Evolutionary conservation across 192 early-diverging fungal species (phyloP), one percentile per base, ranked within the genome.

Genomic region (Gaertneriomyces semiglobifer): DNA sequence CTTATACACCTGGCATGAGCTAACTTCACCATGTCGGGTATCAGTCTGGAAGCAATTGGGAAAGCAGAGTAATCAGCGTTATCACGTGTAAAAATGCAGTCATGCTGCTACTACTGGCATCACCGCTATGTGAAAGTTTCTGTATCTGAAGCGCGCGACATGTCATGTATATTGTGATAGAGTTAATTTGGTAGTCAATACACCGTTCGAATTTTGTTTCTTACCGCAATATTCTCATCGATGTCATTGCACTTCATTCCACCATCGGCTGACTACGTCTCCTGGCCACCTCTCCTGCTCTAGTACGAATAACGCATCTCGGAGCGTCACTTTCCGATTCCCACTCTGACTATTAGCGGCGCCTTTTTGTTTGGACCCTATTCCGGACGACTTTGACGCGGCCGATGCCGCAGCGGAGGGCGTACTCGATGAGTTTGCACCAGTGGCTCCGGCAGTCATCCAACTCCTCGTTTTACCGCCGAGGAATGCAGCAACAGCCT

Each of bases 21-120:
- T 61, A 8, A 46, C 53, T 68, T 14, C 44, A 40, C n/a, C 7
- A 57, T 7, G n/a, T 70, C 16, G 53, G 6, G 44, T 0, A 18
- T 20, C 43, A 67, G 52, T 38, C 47, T 88, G 89, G 60, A 88
- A 81, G 53, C 90, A 39, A 71, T 75, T 55, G 74, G 74, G 20
- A 75, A 75, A 48, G 62, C 69, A 12, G 73, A 74, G 56, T 74
- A 68, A 33, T 33, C 25, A 33, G 25, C 25, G 25, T 33, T 33
- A 33, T 33, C 25, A 33, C 25, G 25, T 33, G 25, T 33, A 33
- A 33, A 33, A 33, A 33, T 33, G 25, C 25, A 33, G 25, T 33
- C 25, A 33, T 33, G 25, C 25, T 33, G 25, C 25, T 33, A 33
- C 25, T 33, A 33, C 25, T 33, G 25, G 25, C 25, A 33, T 33